Evolutionary conservation across 176 grass and related monocot species (phyloP), one percentile per base, ranked within the genome.

Genomic region (Triticum urartu): DNA sequence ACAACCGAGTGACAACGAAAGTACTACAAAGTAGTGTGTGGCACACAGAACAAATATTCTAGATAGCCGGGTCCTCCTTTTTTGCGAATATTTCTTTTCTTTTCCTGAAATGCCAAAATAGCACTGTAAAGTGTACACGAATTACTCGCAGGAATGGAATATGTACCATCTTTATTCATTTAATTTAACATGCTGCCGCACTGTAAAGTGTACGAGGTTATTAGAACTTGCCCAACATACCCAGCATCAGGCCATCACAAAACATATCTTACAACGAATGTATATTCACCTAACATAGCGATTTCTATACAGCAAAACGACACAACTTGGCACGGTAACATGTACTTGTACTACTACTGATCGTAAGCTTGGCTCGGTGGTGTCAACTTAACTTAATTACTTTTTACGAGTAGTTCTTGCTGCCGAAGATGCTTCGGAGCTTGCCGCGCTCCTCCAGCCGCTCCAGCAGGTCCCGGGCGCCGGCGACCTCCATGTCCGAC

Each of bases 401-500:
- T 59, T 21, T 59, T 59, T 3, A 5, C 87, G 28, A 30, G 28
- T 89, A 92, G 47, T 88, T 89, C 38, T 83, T 91, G 86, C 85
- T 89, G 54, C 54, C 54, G 87, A 99, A 99, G 25, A 99, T 59
- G 76, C 74, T 95, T 38, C 91, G 91, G 56, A 94, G 79, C 33
- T 75, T 89, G 67, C 91, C 90, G 82, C 64, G 65, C 60, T 98
- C 86, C 70, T 98, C 86, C 78, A 98, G 86, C 79, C 90, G 90
- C 82, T 98, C 90, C 2, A 95, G 93, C 84, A 98, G 80, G 74
- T 91, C 91, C 71, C 70, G 64, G 61, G 93, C 78, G 78, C 93
- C 93, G 30, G 90, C 74, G 5, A 98, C 90, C 61, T 98, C 88
- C 93, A 89, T 90, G 64, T 98, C 93, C n/a, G 90, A 89, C 18